A percentile compares a stretch with the other conserved stretches of the same genome.
phyloP scores from a whole-genome alignment of 305 asterid species.

The Rubia tinctorum region DNA sequence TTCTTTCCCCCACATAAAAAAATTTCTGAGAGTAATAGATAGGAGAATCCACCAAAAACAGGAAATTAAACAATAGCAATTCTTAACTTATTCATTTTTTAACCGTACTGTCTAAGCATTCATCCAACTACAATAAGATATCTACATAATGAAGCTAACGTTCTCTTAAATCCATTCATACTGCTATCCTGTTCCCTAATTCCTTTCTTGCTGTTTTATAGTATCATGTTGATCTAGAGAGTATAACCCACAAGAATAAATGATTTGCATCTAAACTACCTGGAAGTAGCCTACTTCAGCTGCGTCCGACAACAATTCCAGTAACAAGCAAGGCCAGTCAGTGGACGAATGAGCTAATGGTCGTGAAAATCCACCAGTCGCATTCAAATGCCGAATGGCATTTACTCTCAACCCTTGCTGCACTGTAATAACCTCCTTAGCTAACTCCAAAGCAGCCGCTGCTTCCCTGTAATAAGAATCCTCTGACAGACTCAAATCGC shows the following conservation, averaged over 20 bases:
- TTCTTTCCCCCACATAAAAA: no score
- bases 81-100: background rate
- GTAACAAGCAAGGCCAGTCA: conserved; percentile 90
- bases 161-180: background rate
- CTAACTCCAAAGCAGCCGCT: conserved; percentile 73
- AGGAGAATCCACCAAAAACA: conserved; percentile 10
- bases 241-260: conserved; percentile 22
- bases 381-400: conserved; percentile 77
- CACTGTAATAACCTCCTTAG: conserved; percentile 76
- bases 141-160: background rate
- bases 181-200: background rate
- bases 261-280: conserved; percentile 40
- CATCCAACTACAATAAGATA: background rate
- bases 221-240: background rate
- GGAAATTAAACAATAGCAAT: background rate
- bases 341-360: conserved; percentile 84
- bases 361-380: conserved; percentile 74
- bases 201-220: background rate
- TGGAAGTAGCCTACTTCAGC: conserved; percentile 90
- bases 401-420: conserved; percentile 77
- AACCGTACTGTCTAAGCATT: background rate
- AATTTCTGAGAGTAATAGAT: background rate
- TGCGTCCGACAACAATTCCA: conserved; percentile 80
- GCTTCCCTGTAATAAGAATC: conserved; percentile 75
- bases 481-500: conserved; percentile 43